Evolutionary conservation across 176 grass and related monocot species (phyloP).

Genomic region (Carex cristatella): DNA sequence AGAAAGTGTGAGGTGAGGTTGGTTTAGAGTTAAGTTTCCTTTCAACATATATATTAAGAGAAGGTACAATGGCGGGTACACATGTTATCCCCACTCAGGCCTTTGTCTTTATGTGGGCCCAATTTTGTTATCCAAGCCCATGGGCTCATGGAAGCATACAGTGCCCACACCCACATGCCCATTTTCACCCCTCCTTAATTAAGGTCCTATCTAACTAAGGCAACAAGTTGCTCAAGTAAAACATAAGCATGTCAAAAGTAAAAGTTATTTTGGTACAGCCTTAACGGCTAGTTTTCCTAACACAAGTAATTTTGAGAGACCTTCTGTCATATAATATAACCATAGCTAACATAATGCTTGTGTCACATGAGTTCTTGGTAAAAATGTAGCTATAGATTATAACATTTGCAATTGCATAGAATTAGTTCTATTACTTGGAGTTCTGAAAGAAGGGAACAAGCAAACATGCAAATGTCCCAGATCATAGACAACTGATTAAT

Average conservation of each 20-base stretch:
- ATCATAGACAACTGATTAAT: slow-evolving; percentile 18
- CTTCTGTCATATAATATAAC: neutral
- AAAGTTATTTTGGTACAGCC: neutral
- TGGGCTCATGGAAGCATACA: neutral
- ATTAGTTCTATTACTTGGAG: neutral
- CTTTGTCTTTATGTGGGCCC: slow-evolving; percentile 16
- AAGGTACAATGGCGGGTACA: neutral
- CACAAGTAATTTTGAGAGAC: neutral
- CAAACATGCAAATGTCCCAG: slow-evolving; percentile 7
- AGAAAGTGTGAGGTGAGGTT: neutral
- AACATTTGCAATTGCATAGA: neutral
- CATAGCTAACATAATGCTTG: neutral
- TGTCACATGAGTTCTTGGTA: no score
- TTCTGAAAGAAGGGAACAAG: slow-evolving; percentile 22
- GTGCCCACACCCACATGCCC: slow-evolving; percentile 21
- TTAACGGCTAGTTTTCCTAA: neutral
- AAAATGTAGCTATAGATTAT: neutral
- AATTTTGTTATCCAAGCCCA: neutral
- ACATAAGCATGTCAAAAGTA: neutral
- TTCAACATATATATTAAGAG: slow-evolving; percentile 9
- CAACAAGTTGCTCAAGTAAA: slow-evolving; percentile 2
- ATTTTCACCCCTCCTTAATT: neutral
- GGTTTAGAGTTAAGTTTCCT: neutral
- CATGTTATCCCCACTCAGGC: slow-evolving; percentile 7
- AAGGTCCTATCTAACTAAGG: neutral